These are phyloP conservation scores for Emmonsiellopsis sp. DNA, from an alignment of 2,329 filamentous ascomycete genomes.

Conservation along the genomic window DNA sequence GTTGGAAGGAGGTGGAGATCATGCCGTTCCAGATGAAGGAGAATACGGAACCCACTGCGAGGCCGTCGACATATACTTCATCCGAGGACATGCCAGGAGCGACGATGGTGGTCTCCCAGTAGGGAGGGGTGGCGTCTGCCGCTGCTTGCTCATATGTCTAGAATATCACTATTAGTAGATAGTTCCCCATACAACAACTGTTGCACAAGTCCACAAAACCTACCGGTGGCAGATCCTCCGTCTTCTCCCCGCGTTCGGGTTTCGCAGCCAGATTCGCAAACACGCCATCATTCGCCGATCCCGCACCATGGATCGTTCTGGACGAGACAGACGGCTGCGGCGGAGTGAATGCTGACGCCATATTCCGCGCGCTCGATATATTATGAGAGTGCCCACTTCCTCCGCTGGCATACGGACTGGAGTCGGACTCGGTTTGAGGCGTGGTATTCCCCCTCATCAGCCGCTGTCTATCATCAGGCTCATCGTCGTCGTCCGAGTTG, in stretches of 20 bases:
- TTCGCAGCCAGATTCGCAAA: constrained; percentile 93
- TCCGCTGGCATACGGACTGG: constrained; percentile 7
- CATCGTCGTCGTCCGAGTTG: constrained; percentile 60
- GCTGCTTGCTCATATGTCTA: constrained; percentile 98
- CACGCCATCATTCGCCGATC: constrained; percentile 67
- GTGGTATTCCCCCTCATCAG: constrained; percentile 58
- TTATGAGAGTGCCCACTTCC: constrained; percentile 14
- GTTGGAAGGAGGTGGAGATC: constrained; percentile 95
- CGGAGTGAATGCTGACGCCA: constrained; percentile 43
- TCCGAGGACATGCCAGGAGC: constrained; percentile 85
- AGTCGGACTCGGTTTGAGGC: not conserved
- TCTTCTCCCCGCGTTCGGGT: constrained; percentile 68
- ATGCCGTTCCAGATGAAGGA: constrained; percentile 71
- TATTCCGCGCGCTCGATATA: constrained; percentile 41
- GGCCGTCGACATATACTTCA: constrained; percentile 93
- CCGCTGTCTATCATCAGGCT: constrained; percentile 73
- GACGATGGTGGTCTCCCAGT: constrained; percentile 98
- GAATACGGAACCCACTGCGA: constrained; percentile 81
- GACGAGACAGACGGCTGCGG: constrained; percentile 27
- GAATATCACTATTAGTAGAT: constrained; percentile 3
- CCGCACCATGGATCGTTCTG: constrained; percentile 33
- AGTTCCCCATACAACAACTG: not conserved
- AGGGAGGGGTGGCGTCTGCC: constrained; percentile 88
- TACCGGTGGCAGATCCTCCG: constrained; percentile 90
- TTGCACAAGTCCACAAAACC: constrained; percentile 28